Evolutionary conservation across 768 basidiomycete species (phyloP).

Genomic region (Phylloporus scabripes): DNA sequence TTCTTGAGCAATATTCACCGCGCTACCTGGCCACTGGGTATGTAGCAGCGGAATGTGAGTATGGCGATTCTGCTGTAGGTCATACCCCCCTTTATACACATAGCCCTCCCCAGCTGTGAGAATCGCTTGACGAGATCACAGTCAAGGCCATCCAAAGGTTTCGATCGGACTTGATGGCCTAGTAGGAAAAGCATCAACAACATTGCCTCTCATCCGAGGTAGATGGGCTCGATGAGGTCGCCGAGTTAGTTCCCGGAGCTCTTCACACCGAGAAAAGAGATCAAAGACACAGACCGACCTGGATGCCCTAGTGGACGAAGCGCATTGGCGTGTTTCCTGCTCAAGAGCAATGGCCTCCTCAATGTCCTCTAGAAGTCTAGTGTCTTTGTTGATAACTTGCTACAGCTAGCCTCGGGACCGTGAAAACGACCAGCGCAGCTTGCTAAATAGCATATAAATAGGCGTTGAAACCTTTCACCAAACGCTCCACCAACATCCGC

Average conservation of each 20-base stretch:
- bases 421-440: too few species aligned
- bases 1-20: too few species aligned
- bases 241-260: neutral
- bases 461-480: too few species aligned
- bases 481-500: too few species aligned
- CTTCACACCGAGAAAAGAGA: neutral
- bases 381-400: too few species aligned
- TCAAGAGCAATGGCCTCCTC: neutral
- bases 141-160: too few species aligned
- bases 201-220: neutral
- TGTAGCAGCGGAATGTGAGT: too few species aligned
- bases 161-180: neutral
- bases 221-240: neutral
- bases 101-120: neutral
- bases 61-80: too few species aligned
- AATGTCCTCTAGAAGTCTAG: neutral
- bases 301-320: neutral
- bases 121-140: neutral
- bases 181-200: neutral
- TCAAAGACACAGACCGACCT: neutral
- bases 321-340: neutral
- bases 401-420: too few species aligned
- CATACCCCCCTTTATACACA: neutral
- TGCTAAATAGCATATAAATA: too few species aligned
- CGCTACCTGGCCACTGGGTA: too few species aligned